Conservation (phyloP, 768 basidiomycete species). For the Tylopilus balloui region DNA sequence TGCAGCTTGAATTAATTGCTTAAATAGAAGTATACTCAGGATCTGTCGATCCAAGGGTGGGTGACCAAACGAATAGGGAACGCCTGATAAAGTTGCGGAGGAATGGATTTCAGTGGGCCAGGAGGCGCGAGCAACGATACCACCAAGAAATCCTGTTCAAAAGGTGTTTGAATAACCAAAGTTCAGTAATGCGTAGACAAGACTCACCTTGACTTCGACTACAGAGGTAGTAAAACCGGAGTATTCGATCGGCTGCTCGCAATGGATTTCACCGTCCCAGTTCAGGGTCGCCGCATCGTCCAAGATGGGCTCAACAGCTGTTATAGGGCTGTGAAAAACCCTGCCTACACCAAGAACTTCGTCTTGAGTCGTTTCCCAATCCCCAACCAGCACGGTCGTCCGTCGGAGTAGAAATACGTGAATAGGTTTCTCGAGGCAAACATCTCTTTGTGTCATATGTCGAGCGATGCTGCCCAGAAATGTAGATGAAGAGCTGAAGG, state of each 20-base stretch:
- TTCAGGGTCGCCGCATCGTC: constrained; percentile 41
- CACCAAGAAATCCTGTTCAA: constrained; percentile 54
- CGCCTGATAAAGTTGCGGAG: constrained; percentile 40
- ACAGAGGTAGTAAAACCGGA: constrained; percentile 49
- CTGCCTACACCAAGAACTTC: constrained; percentile 46
- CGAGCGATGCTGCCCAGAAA: constrained; percentile 24
- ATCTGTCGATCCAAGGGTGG: constrained; percentile 43
- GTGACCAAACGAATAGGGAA: constrained; percentile 62
- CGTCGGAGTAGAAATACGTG: constrained; percentile 57
- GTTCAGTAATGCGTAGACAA: neutral
- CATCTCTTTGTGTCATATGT: constrained; percentile 5
- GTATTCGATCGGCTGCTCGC: constrained; percentile 35
- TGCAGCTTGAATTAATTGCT: constrained; percentile 15
- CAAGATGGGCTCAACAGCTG: constrained; percentile 33
- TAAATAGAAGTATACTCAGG: constrained; percentile 22
- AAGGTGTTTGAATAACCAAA: neutral
- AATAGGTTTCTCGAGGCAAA: constrained; percentile 27
- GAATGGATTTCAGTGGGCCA: constrained; percentile 32
- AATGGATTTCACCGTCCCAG: constrained; percentile 57
- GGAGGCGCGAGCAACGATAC: constrained; percentile 41
- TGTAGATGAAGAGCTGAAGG: constrained; percentile 47
- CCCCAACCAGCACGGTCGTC: constrained; percentile 36
- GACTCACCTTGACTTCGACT: constrained; percentile 47
- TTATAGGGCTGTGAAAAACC: constrained; percentile 33
- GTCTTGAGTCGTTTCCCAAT: constrained; percentile 13